These are phyloP conservation scores for Coemansia sp. DNA, from an alignment of 192 early-diverging fungal species.

Conservation along the genomic window DNA sequence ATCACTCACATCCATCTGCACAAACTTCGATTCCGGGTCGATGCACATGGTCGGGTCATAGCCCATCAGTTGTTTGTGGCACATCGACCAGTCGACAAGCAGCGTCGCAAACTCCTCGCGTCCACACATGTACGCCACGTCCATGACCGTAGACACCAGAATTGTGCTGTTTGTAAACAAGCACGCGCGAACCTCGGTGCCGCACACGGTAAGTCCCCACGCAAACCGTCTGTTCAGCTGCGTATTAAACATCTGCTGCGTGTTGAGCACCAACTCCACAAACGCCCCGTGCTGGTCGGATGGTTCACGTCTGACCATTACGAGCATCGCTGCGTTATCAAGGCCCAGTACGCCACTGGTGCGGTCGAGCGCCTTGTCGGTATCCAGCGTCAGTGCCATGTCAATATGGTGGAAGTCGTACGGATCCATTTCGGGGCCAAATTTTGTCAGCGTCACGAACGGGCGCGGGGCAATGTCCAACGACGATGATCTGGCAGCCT, in stretches of 20 bases:
- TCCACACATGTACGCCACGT: background rate
- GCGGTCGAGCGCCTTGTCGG: background rate
- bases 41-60: background rate
- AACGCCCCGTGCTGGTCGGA: background rate
- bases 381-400: background rate
- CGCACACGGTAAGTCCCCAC: constrained; percentile 27
- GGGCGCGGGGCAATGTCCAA: too few species aligned
- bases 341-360: background rate
- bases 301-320: background rate
- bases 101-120: constrained; percentile 4
- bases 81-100: constrained; percentile 9
- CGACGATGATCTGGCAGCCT: background rate
- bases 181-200: background rate
- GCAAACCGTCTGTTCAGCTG: constrained; percentile 11
- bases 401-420: background rate
- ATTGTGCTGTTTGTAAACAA: constrained; percentile 2
- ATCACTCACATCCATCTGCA: constrained; percentile 1
- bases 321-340: background rate
- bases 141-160: constrained; percentile 7
- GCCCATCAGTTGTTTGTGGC: background rate
- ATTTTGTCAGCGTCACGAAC: too few species aligned
- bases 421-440: too few species aligned
- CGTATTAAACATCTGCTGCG: constrained; percentile 5
- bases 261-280: constrained; percentile 5
- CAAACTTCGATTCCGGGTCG: background rate